phyloP scores from a whole-genome alignment of 2,329 filamentous ascomycete species.

The Pseudocercospora fuligena region DNA sequence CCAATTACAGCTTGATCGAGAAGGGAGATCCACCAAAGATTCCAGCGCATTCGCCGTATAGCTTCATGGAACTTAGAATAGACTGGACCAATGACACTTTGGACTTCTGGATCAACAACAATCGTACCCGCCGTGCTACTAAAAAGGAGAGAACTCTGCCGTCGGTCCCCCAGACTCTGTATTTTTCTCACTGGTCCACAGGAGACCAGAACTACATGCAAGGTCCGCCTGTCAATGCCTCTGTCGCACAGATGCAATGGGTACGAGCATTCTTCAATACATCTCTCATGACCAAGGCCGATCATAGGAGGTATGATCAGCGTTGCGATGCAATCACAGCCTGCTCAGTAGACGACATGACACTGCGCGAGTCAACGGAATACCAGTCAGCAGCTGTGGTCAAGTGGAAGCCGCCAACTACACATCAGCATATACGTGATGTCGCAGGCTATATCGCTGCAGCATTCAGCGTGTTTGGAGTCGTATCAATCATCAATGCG shows the following conservation, averaged over 20 bases:
- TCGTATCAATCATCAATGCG: conserved; percentile 35
- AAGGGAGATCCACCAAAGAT: conserved; percentile 38
- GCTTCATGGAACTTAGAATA: conserved; percentile 53
- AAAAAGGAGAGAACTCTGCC: conserved; percentile 44
- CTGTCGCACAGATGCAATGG: conserved; percentile 52
- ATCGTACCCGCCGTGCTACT: conserved; percentile 32
- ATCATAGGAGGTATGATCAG: conserved; percentile 25
- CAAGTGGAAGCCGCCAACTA: conserved; percentile 26
- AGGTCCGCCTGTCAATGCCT: conserved; percentile 49
- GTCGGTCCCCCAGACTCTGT: conserved; percentile 48
- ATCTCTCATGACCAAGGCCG: conserved; percentile 44
- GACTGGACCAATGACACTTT: conserved; percentile 54
- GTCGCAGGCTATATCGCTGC: conserved; percentile 36
- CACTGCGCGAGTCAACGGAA: conserved; percentile 33
- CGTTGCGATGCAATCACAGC: conserved; percentile 21
- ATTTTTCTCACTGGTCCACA: conserved; percentile 56
- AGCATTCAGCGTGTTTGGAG: conserved; percentile 35
- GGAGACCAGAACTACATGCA: conserved; percentile 52
- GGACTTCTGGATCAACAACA: conserved; percentile 49
- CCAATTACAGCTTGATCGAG: conserved; percentile 47
- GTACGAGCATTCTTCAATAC: conserved; percentile 58
- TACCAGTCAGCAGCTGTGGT: conserved; percentile 27
- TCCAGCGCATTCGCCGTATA: conserved; percentile 47
- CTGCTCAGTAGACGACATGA: conserved; percentile 38
- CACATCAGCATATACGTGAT: conserved; percentile 25